These are phyloP conservation scores for Stereum hirsutum DNA, from an alignment of 1,284 basidiomycete genomes.

Conservation along the genomic window DNA sequence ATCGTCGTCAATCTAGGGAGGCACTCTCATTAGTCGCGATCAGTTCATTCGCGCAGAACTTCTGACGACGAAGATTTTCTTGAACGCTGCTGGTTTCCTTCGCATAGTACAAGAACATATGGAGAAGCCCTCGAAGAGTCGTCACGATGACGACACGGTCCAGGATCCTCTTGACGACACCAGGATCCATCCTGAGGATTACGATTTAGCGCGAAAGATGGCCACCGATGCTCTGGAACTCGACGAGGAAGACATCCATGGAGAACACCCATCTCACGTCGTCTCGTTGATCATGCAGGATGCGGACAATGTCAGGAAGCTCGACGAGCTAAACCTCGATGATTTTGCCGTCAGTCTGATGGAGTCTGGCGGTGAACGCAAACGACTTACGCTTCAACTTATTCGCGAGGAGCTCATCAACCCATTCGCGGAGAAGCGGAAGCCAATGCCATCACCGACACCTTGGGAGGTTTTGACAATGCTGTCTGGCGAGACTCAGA, in stretches of 20 bases:
- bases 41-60: conserved; percentile 78
- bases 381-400: conserved; percentile 81
- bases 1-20: conserved; percentile 46
- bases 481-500: conserved; percentile 87
- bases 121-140: conserved; percentile 51
- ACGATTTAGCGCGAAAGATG: conserved; percentile 97
- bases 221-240: conserved; percentile 94
- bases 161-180: conserved; percentile 94
- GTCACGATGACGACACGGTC: conserved; percentile 56
- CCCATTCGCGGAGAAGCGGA: conserved; percentile 79
- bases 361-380: conserved; percentile 75
- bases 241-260: conserved; percentile 90
- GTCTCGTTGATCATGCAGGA: conserved; percentile 83
- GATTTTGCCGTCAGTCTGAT: conserved; percentile 94
- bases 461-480: conserved; percentile 87
- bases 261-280: conserved; percentile 84
- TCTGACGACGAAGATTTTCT: conserved; percentile 79
- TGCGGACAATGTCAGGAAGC: conserved; percentile 70
- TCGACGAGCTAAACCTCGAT: conserved; percentile 90
- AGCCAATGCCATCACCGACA: conserved; percentile 56
- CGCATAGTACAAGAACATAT: conserved; percentile 72
- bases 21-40: conserved; percentile 75
- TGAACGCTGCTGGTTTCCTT: conserved; percentile 88
- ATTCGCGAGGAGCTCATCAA: conserved; percentile 85
- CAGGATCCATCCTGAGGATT: conserved; percentile 96